Conservation (phyloP, 2,329 filamentous ascomycete species). For the Microascus cirrosus region DNA sequence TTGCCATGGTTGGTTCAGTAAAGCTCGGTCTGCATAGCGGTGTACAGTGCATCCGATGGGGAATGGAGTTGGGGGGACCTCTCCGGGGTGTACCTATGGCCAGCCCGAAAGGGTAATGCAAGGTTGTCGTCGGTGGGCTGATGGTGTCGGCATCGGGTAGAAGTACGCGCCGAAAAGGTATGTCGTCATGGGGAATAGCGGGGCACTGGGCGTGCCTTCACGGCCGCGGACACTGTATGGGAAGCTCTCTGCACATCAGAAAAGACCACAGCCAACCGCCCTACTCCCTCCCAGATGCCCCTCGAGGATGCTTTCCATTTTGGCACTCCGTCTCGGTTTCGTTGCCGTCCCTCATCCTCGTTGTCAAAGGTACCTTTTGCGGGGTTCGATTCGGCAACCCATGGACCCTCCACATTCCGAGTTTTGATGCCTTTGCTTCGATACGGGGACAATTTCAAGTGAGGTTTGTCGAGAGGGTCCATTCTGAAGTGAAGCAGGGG, state of each 20-base stretch:
- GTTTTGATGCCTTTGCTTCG: not conserved
- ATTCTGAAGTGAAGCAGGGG: not conserved
- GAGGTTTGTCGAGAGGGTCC: not conserved
- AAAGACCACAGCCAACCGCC: slow-evolving; percentile 1
- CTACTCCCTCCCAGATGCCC: slow-evolving; percentile 1
- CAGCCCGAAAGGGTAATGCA: not conserved
- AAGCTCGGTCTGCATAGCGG: not conserved
- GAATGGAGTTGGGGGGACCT: not conserved
- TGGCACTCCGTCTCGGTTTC: not conserved
- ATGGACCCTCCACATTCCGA: not conserved
- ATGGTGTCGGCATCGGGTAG: not conserved
- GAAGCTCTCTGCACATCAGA: not conserved
- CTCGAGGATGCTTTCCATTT: not conserved
- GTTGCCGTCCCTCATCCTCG: not conserved
- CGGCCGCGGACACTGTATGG: not conserved
- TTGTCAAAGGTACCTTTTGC: not conserved
- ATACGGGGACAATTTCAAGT: not conserved
- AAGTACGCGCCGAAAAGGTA: not conserved
- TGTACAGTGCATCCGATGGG: not conserved
- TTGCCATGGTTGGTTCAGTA: not conserved
- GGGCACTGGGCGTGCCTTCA: not conserved
- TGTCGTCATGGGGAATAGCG: slow-evolving; percentile 1
- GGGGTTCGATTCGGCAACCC: not conserved
- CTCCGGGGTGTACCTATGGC: not conserved
- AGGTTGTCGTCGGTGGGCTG: not conserved